Base-by-base conservation (phyloP, 108 stramenopile genomes). In the Nitzschia putrida region DNA sequence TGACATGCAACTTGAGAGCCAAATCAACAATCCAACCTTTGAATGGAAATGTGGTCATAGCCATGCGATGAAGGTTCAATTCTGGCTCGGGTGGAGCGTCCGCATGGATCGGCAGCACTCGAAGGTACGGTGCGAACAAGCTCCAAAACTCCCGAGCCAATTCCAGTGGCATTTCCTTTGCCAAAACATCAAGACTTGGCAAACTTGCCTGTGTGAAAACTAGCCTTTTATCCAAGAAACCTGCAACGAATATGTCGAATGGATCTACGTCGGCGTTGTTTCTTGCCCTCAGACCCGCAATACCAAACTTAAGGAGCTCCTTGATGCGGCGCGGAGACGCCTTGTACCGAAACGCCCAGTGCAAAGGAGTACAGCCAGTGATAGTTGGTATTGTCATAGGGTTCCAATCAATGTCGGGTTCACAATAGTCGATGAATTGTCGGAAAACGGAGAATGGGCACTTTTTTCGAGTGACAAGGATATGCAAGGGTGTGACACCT, bases 351-450 rank as follows among this genome's bases (percentile, higher is more conserved):
- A 76, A 53, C 0, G 74, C 67, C 74, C 74, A 76, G 34, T 77
- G 76, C 23, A 77, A 53, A 9, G 76, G 76, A 13, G 69, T 77
- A 18, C 71, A 69, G 11, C 76, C 76, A 39, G 70, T 69, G 8
- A n/a, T 26, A 53, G 70, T 69, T 10, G n/a, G 14, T 40, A 55
- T 47, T 23, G 69, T 20, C 5, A 61, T 76, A 34, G 74, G 74
- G 56, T 76, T 68, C 21, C 60, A 50, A 23, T 61, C 41, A 16
- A 51, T 7, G 2, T 41, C 26, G 10, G 74, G 61, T 57, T 76
- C 47, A 37, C 74, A 76, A 52, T 69, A 64, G 29, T 54, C 74
- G 61, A 76, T 76, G 45, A 76, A 55, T 23, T 64, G 53, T 42
- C 40, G 34, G 18, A 76, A 56, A 8, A 68, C 47, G 2, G 60